phyloP scores from a whole-genome alignment of 225 moss, liverwort and hornwort species.

The Physcomitrium patens region DNA sequence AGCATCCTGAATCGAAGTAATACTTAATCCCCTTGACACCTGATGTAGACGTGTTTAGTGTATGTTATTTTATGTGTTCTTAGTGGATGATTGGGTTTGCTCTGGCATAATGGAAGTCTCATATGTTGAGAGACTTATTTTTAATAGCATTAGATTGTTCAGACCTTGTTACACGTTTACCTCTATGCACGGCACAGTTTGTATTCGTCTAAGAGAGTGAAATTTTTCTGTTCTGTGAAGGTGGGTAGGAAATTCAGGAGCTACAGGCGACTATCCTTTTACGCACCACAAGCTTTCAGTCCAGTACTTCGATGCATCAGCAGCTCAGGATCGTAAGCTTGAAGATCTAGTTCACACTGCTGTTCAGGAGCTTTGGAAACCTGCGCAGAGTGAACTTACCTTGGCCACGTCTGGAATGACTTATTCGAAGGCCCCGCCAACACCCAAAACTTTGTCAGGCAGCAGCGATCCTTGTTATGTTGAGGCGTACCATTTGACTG shows the following conservation, averaged over 20 bases:
- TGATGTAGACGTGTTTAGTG: neutral
- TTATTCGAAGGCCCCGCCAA: slow-evolving; percentile 60
- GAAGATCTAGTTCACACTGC: slow-evolving; percentile 77
- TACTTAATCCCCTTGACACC: neutral
- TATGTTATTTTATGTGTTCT: neutral
- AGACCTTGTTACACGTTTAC: neutral
- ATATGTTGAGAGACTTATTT: neutral
- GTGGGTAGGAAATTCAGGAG: slow-evolving; percentile 65
- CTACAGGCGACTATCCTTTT: slow-evolving; percentile 78
- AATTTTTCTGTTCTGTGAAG: slow-evolving; percentile 35
- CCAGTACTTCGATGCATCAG: slow-evolving; percentile 72
- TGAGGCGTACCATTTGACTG: slow-evolving; percentile 81
- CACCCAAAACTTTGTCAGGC: slow-evolving; percentile 59
- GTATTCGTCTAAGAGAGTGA: neutral
- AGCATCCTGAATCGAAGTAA: slow-evolving; percentile 63
- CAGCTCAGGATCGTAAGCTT: slow-evolving; percentile 75
- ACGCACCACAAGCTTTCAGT: slow-evolving; percentile 82
- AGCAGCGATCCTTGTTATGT: slow-evolving; percentile 87
- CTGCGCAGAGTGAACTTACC: slow-evolving; percentile 69
- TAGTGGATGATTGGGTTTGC: neutral
- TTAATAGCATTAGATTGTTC: neutral
- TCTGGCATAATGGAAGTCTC: neutral
- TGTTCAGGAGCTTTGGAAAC: slow-evolving; percentile 78
- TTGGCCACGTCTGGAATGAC: slow-evolving; percentile 51
- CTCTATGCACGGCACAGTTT: neutral